Conservation (phyloP, 2,329 filamentous ascomycete genomes). For the Madurella mycetomatis region DNA sequence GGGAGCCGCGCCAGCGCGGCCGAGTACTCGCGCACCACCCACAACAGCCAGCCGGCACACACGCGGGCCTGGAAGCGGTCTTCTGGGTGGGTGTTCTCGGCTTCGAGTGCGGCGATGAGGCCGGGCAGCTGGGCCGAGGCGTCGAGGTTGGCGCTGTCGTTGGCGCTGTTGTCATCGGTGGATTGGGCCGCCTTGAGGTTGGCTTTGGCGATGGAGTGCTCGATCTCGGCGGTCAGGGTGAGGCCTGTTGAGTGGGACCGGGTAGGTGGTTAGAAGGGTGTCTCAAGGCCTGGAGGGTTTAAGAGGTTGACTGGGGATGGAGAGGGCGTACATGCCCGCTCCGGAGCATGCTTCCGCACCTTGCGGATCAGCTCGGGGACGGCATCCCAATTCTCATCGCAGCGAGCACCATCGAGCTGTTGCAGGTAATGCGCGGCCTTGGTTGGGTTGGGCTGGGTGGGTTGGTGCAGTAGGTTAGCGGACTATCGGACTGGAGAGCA, state of each 20-base stretch:
- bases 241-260: conserved; percentile 49
- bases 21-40: conserved; percentile 65
- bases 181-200: conserved; percentile 40
- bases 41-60: conserved; percentile 81
- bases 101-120: conserved; percentile 54
- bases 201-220: conserved; percentile 59
- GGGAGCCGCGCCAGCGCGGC: conserved; percentile 60
- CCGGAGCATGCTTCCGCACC: conserved; percentile 86
- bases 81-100: conserved; percentile 49
- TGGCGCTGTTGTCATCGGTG: conserved; percentile 34
- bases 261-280: conserved; percentile 5
- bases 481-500: not conserved
- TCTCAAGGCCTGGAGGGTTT: conserved; percentile 15
- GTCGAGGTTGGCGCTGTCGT: conserved; percentile 41
- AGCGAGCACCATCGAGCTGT: conserved; percentile 80
- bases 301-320: conserved; percentile 8
- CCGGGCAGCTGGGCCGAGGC: conserved; percentile 43
- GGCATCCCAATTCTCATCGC: conserved; percentile 79
- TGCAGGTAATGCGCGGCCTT: conserved; percentile 82
- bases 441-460: conserved; percentile 40
- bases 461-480: conserved; percentile 6
- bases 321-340: conserved; percentile 66
- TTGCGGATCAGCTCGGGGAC: conserved; percentile 89
- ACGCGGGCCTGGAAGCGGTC: conserved; percentile 74
- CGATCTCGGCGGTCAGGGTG: conserved; percentile 63